Evolutionary conservation across 2,329 filamentous ascomycete species (phyloP), one percentile per base, ranked within the genome.

Genomic region (Penicillium sp.): DNA sequence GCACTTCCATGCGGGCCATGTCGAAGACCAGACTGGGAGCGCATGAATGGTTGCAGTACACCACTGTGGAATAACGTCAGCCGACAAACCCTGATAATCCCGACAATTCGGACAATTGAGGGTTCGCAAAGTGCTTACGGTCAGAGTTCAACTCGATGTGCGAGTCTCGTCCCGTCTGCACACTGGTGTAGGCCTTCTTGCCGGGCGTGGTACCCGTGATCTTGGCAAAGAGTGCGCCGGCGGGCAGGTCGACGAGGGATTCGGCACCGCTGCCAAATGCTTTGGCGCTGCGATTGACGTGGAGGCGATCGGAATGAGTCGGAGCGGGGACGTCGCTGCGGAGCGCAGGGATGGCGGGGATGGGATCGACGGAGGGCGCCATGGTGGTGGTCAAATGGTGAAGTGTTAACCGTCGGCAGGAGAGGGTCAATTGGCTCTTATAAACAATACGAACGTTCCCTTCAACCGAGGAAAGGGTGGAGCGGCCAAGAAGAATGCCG

Each of bases 141-240:
- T 81, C 81, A 52, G 74, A 78, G 66, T 82, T 81, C 5, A 82
- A 73, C 58, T 83, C 80, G 58, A 83, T 79, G 65, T 83, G 80
- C 0, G 73, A 69, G 48, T 73, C 70, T 20, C 65, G 64, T 1
- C 73, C 74, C 1, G 76, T 76, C 58, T 83, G 80, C 2, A 83
- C 81, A 3, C 75, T 78, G 2, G 74, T 75, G 70, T 80, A 82
- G 25, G 76, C 75, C 27, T 75, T 74, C 4, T 62, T 66, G 7
- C 72, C 69, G 2, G 76, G 72, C 1, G 74, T 78, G 14, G 76
- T 72, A 28, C 62, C 71, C 4, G 76, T 78, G 56, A 83, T 78
- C 24, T 62, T 64, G 38, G 66, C 60, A 38, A 82, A 79, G 58
- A 80, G 58, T n/a, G 78, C 70, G 40, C 76, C 76, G 1, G 79